Base-by-base conservation (phyloP, 768 basidiomycete species). In the Boletus insuetus region DNA sequence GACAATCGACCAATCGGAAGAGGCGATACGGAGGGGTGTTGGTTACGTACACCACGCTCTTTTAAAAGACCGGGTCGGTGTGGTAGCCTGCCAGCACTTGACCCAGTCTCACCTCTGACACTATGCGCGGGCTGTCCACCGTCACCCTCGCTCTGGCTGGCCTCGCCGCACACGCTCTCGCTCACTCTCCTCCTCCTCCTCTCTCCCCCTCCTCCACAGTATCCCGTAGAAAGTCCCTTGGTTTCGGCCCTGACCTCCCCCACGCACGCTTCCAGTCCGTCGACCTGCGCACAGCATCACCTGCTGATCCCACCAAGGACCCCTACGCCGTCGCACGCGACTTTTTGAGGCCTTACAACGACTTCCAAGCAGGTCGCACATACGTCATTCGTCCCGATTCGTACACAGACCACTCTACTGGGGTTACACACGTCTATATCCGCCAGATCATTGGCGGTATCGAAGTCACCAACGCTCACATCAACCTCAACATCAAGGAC, bases 401-500 rank as follows among this genome's bases (percentile, higher is more conserved):
- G 14, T 95, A 96, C 72, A 92, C 90, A 45, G 95, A 98, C 74
- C 73, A 75, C 55, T 83, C 81, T 56, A 94, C 91, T 3, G 89
- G 89, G n/a, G 79, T 97, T 48, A 87, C 91, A 29, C 94, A 98
- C 73, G 79, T 94, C 62, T 96, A 95, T 68, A 85, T 88, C 58
- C 82, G 87, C 61, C 95, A 99, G 74, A 58, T 89, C 54, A 74
- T 94, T 64, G 85, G 89, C 54, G 94, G 92, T 14, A 75, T 96
- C 43, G 91, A 96, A 66, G 92, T 99, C 16, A 80, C 82, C 12
- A 92, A 97, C 64, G 91, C 90, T 29, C 89, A 97, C 72, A 83
- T 97, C 76, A 98, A 98, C 70, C 74, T 99, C 67, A 97, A 98
- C 76, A 77, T 98, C 71, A 86, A 86, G 73, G 82, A 89, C 51